Evolutionary conservation across 768 basidiomycete species (phyloP).

Genomic region (Mycena polygramma): DNA sequence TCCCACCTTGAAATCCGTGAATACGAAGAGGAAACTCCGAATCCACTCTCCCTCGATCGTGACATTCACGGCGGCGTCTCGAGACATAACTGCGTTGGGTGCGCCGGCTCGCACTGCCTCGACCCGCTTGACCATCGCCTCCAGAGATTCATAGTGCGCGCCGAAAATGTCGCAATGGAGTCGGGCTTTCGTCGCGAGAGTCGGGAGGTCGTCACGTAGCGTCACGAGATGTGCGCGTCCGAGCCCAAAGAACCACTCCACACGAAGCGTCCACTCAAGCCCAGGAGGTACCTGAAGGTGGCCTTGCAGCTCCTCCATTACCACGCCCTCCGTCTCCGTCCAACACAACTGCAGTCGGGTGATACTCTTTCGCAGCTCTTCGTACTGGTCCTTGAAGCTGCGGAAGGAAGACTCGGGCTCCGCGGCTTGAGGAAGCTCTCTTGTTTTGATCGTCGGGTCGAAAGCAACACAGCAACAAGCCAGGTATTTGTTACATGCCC

Average conservation of each 20-base stretch:
- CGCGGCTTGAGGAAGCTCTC: too few relatives aligned
- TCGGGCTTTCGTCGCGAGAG: neutral
- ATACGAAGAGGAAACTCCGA: too few relatives aligned
- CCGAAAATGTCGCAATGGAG: neutral
- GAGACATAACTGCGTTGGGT: too few relatives aligned
- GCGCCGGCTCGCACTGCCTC: neutral
- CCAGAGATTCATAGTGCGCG: neutral
- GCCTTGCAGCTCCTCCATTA: neutral
- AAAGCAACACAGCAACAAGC: too few relatives aligned
- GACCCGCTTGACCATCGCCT: neutral
- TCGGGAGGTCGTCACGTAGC: neutral
- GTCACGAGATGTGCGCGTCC: neutral
- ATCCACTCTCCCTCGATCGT: too few relatives aligned
- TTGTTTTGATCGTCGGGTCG: too few relatives aligned
- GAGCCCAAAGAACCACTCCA: neutral
- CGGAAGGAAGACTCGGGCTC: neutral
- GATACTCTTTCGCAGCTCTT: neutral
- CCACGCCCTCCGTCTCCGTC: too few relatives aligned
- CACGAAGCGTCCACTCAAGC: neutral
- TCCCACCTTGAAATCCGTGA: too few relatives aligned
- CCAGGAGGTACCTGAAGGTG: neutral
- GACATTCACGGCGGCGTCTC: too few relatives aligned
- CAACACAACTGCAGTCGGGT: neutral
- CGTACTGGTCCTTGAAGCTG: neutral
- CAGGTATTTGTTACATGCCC: neutral